Conservation (phyloP, 2,329 filamentous ascomycete genomes). For the Teratosphaeria gauchensis region DNA sequence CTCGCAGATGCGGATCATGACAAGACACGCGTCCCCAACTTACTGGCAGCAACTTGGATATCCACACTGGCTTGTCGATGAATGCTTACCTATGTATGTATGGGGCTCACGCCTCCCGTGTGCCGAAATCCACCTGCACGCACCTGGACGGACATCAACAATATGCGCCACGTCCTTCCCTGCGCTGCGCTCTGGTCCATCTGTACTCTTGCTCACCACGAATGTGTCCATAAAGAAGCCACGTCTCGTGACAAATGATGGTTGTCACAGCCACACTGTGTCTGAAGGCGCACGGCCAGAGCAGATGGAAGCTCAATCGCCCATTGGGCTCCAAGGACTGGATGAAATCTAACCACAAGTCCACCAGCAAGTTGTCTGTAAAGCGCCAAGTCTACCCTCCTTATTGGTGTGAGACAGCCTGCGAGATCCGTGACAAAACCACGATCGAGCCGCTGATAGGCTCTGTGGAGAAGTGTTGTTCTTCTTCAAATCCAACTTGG, state of each 20-base stretch:
- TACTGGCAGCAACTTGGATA: background rate
- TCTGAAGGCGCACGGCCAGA: too few relatives aligned
- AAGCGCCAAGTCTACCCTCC: background rate
- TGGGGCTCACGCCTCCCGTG: background rate
- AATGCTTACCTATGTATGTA: too few relatives aligned
- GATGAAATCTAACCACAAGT: too few relatives aligned
- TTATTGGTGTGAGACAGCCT: background rate
- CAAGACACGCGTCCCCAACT: background rate
- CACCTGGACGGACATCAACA: background rate
- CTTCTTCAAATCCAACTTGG: background rate
- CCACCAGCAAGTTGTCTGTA: background rate
- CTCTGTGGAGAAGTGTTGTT: background rate
- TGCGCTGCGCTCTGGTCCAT: background rate
- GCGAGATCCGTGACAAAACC: background rate
- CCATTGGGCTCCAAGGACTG: too few relatives aligned
- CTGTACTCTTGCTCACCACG: background rate
- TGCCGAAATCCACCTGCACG: background rate
- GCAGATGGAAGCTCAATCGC: too few relatives aligned
- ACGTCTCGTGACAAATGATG: background rate
- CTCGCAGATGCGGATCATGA: background rate
- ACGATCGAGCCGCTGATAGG: background rate
- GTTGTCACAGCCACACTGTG: too few relatives aligned
- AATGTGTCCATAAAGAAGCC: background rate
- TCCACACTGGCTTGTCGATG: too few relatives aligned
- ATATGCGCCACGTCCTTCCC: background rate